These are phyloP conservation scores for Lichtheimia corymbifera DNA, from an alignment of 371 early-diverging fungal genomes.

Conservation along the genomic window DNA sequence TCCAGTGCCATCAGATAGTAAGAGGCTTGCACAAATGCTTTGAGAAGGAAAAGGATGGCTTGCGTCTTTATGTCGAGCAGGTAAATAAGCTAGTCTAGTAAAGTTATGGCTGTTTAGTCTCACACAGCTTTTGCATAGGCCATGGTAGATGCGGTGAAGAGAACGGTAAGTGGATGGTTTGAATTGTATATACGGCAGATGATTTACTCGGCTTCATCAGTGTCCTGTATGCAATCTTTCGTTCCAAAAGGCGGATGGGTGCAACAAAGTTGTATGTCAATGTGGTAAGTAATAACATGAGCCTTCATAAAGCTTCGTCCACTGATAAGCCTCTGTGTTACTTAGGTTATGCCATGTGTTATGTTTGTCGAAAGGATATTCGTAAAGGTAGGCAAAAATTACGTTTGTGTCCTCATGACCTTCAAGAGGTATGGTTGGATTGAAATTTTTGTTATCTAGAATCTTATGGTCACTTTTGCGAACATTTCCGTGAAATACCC, in stretches of 20 bases:
- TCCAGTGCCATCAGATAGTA: conserved; percentile 45
- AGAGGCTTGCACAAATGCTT: conserved; percentile 57
- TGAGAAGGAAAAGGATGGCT: conserved; percentile 57
- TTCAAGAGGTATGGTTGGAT: no score
- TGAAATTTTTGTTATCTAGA: conserved; percentile 25
- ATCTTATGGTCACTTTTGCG: conserved; percentile 66
- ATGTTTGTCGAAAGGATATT: conserved; percentile 62
- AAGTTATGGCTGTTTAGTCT: no score
- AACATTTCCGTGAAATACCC: conserved; percentile 60
- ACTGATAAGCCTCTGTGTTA: not conserved
- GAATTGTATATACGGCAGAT: not conserved
- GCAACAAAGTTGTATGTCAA: conserved; percentile 71
- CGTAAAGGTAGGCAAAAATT: conserved; percentile 14
- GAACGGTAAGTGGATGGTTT: conserved; percentile 50
- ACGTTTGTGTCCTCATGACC: not conserved
- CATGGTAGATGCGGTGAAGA: conserved; percentile 68
- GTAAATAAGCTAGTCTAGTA: conserved; percentile 3
- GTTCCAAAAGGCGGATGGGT: conserved; percentile 65
- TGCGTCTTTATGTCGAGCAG: conserved; percentile 64
- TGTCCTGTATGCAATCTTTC: conserved; percentile 63
- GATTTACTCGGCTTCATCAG: conserved; percentile 29
- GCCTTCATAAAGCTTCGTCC: not conserved
- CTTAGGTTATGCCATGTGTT: conserved; percentile 64
- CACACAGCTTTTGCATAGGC: conserved; percentile 23
- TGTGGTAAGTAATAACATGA: conserved; percentile 40